Conservation (phyloP, 495 filamentous ascomycete genomes). For the Hypoxylon lenormandii region DNA sequence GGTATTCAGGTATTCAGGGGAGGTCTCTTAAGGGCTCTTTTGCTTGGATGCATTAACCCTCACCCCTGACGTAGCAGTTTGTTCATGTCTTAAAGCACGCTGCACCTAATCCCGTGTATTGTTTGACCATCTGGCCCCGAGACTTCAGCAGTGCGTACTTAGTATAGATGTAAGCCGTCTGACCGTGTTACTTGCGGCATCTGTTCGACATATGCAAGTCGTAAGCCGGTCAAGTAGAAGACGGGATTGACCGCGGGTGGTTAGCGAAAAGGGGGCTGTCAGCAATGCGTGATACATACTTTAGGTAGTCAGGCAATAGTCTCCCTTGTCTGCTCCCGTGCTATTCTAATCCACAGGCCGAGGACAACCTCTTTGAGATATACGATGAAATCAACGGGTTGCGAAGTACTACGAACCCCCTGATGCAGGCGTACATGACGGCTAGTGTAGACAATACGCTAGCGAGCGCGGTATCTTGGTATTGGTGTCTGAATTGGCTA, state of each 20-base stretch:
- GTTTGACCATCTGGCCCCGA: slow-evolving; percentile 18
- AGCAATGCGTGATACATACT: slow-evolving; percentile 20
- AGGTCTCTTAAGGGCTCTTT: slow-evolving; percentile 13
- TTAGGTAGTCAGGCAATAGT: slow-evolving; percentile 2
- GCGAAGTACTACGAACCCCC: no score
- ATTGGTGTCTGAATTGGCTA: background rate
- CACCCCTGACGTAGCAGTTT: slow-evolving; percentile 20
- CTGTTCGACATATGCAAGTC: slow-evolving; percentile 14
- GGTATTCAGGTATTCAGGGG: slow-evolving; percentile 17
- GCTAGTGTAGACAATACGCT: background rate
- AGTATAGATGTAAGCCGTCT: slow-evolving; percentile 23
- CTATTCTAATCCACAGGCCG: background rate
- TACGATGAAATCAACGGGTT: no score
- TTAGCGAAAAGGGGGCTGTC: slow-evolving; percentile 10
- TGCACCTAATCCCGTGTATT: slow-evolving; percentile 32
- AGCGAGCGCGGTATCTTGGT: no score
- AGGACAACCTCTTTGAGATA: slow-evolving; percentile 10
- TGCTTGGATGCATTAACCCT: slow-evolving; percentile 18
- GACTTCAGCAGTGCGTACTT: slow-evolving; percentile 6
- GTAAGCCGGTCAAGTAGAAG: slow-evolving; percentile 6
- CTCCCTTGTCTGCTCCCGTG: slow-evolving; percentile 5
- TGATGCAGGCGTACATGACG: no score
- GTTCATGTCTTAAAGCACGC: slow-evolving; percentile 32
- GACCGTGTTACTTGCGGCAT: slow-evolving; percentile 30
- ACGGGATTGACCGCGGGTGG: slow-evolving; percentile 2